Percentiles rank a stretch among this genome's conserved stretches.
These are phyloP conservation scores for Umbellularia californica DNA, from an alignment of 164 flowering plant species.

Conservation along the genomic window DNA sequence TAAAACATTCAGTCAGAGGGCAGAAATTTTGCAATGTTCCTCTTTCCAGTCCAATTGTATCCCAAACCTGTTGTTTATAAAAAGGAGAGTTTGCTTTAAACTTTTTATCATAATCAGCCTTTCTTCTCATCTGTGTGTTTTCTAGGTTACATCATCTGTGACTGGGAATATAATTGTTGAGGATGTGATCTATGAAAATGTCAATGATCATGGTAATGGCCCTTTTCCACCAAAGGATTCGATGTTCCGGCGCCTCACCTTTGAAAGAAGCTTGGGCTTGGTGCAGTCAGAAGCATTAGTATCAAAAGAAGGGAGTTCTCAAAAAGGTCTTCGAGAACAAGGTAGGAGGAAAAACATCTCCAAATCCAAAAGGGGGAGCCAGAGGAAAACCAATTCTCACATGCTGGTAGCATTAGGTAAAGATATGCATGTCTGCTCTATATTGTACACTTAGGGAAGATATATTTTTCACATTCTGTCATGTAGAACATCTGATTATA, in stretches of 20 bases:
- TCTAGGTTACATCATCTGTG: conserved; percentile 61
- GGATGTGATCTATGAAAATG: conserved; percentile 76
- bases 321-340: conserved; percentile 22
- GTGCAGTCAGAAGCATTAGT: conserved; percentile 92
- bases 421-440: not conserved
- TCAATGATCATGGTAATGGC: conserved; percentile 31
- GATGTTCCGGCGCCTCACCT: conserved; percentile 76
- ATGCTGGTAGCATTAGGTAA: conserved; percentile 18
- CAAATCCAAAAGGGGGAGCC: conserved; percentile 48
- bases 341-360: conserved; percentile 43
- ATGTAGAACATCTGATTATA: not conserved
- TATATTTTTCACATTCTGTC: no score
- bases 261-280: conserved; percentile 68
- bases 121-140: conserved; percentile 5
- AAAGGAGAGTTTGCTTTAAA: not conserved
- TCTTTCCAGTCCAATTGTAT: no score
- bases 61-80: not conserved
- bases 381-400: conserved; percentile 23
- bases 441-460: not conserved
- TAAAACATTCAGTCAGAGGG: no score
- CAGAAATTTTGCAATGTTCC: no score
- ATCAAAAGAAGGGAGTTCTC: conserved; percentile 21
- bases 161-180: conserved; percentile 80
- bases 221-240: conserved; percentile 35
- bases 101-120: not conserved